phyloP scores from a whole-genome alignment of 2,329 filamentous ascomycete genomes.

The Aurifilum marmelostoma region DNA sequence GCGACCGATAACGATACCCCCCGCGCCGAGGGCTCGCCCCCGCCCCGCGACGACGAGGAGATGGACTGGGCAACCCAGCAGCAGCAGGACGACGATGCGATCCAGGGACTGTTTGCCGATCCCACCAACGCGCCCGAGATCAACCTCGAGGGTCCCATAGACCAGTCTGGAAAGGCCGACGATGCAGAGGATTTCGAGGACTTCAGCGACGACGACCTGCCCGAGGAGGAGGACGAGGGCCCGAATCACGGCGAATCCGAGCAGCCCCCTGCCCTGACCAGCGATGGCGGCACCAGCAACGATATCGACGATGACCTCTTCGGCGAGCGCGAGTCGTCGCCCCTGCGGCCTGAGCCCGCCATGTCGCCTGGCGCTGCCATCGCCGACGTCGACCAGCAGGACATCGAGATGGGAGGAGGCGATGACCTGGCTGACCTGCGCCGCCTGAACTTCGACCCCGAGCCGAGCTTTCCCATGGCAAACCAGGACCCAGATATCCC shows the following conservation, averaged over 20 bases:
- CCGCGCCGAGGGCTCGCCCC: slow-evolving; percentile 20
- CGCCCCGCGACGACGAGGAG: slow-evolving; percentile 35
- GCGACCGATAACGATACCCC: slow-evolving; percentile 25
- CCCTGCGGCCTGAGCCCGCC: slow-evolving; percentile 47
- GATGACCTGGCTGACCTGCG: slow-evolving; percentile 42
- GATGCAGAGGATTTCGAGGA: slow-evolving; percentile 91
- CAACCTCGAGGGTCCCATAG: slow-evolving; percentile 53
- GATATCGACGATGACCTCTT: slow-evolving; percentile 67
- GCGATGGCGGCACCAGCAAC: slow-evolving; percentile 60
- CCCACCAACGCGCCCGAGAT: slow-evolving; percentile 45
- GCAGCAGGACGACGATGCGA: slow-evolving; percentile 52
- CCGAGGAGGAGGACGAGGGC: slow-evolving; percentile 78
- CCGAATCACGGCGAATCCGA: slow-evolving; percentile 42
- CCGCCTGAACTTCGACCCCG: slow-evolving; percentile 48
- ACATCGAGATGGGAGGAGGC: slow-evolving; percentile 39
- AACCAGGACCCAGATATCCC: slow-evolving; percentile 68
- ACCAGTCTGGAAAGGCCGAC: slow-evolving; percentile 79
- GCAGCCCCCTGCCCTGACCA: slow-evolving; percentile 58
- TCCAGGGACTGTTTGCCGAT: slow-evolving; percentile 47
- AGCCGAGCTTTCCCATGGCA: slow-evolving; percentile 45
- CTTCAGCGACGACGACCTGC: slow-evolving; percentile 87
- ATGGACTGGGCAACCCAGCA: slow-evolving; percentile 48
- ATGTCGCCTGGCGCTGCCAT: slow-evolving; percentile 50
- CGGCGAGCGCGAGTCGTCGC: slow-evolving; percentile 60
- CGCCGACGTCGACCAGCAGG: slow-evolving; percentile 37